Percentiles rank a stretch among this genome's conserved stretches.
Evolutionary conservation across 2,329 filamentous ascomycete genomes (phyloP).

Genomic region (Acarospora socialis): DNA sequence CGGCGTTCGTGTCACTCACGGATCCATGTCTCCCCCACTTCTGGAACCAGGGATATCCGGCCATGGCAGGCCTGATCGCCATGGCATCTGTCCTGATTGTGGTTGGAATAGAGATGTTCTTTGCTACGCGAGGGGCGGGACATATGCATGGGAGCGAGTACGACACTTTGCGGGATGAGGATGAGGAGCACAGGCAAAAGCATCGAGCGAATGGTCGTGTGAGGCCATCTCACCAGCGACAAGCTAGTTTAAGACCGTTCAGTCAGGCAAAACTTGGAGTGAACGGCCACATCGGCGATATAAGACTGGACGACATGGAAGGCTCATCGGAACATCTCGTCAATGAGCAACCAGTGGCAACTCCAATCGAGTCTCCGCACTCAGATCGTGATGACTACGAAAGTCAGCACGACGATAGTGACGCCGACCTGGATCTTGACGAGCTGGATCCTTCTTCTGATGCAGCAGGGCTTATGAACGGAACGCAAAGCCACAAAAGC

Average conservation of each 20-base stretch:
- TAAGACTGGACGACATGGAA: neutral
- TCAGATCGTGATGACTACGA: constrained; percentile 18
- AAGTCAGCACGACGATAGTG: constrained; percentile 34
- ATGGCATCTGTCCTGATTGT: constrained; percentile 74
- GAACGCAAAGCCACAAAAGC: constrained; percentile 3
- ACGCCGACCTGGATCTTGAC: constrained; percentile 46
- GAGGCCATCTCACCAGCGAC: neutral
- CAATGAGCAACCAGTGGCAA: no score
- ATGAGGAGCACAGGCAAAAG: constrained; percentile 1
- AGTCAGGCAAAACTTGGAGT: constrained; percentile 1
- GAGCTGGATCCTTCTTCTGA: constrained; percentile 30
- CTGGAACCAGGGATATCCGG: constrained; percentile 66
- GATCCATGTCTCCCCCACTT: constrained; percentile 58
- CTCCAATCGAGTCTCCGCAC: neutral
- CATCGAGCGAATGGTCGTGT: constrained; percentile 2
- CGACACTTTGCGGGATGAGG: constrained; percentile 5
- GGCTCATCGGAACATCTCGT: neutral
- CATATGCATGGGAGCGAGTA: constrained; percentile 34
- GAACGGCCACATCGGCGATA: constrained; percentile 1
- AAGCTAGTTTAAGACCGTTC: constrained; percentile 1
- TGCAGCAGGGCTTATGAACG: neutral
- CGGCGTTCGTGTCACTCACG: constrained; percentile 45
- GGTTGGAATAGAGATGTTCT: constrained; percentile 75
- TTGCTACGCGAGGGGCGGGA: constrained; percentile 54
- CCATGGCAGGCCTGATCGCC: constrained; percentile 66